Evolutionary conservation across 2,329 filamentous ascomycete species (phyloP), one percentile per base, ranked within the genome.

Genomic region (Dendrostoma leiphaemia): DNA sequence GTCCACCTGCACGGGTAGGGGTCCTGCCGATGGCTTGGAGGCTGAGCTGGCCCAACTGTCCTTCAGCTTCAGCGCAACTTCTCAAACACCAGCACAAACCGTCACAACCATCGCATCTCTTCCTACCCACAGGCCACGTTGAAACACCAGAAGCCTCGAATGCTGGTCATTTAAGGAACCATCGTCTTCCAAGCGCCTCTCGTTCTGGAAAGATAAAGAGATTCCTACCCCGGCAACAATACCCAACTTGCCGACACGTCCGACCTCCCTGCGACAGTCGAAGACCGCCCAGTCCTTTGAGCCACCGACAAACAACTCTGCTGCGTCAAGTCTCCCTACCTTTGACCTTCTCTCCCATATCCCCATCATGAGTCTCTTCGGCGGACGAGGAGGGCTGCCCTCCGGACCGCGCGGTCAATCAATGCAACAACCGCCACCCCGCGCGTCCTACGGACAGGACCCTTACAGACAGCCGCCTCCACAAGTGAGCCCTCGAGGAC

Each of bases 391-490:
- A n/a, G 37, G 52, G 15, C 47, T 54, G 6, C 52, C 52, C 17
- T 44, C 40, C 6, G 52, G 32, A 13, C 45, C 24, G 13, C 49
- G 43, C 10, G 52, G 52, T 8, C 41, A 41, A 21, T 15, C 52
- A 28, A 38, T 47, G 19, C 52, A 49, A 13, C 48, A 51, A 41
- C 41, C 41, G 28, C 45, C 50, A 34, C 50, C 54, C 8, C 52
- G 41, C 26, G 49, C 45, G 17, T 29, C 44, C 4, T 44, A 51
- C n/a, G 48, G 41, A 17, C 48, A 48, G 28, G 54, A 53, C 28
- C 45, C 50, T 5, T 56, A 53, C 31, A 47, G 44, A 13, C 54
- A 53, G 45, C 12, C 48, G 10, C 53, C 21, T 21, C 50, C 54
- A 40, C 54, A 47, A 19, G 38, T 21, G 21, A 48, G 17, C n/a